phyloP scores from a whole-genome alignment of 768 basidiomycete species.

The Leccinum subgranulosum region DNA sequence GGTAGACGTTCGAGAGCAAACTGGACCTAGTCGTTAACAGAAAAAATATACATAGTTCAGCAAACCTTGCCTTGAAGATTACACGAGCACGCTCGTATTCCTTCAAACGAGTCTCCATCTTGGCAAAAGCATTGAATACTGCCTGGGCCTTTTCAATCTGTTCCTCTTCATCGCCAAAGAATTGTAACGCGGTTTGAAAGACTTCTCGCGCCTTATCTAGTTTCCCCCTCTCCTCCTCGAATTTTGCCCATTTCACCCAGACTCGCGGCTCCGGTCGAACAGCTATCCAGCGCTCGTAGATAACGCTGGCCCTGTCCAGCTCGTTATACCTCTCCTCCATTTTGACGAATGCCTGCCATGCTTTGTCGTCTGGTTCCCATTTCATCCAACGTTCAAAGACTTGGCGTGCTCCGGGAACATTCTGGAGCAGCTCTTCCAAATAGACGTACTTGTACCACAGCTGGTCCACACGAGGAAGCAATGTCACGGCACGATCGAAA shows the following conservation, averaged over 20 bases:
- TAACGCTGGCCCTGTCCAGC: conserved; percentile 83
- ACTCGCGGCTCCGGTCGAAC: conserved; percentile 75
- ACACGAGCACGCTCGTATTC: conserved; percentile 96
- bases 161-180: conserved; percentile 85
- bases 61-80: conserved; percentile 84
- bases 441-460: conserved; percentile 99
- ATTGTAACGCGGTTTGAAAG: conserved; percentile 87
- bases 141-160: conserved; percentile 88
- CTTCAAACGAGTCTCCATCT: conserved; percentile 95
- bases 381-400: conserved; percentile 99
- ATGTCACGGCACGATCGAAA: conserved; percentile 94
- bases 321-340: conserved; percentile 93
- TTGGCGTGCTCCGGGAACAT: conserved; percentile 93
- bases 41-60: background rate
- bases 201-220: conserved; percentile 78
- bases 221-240: conserved; percentile 72
- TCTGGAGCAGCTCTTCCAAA: conserved; percentile 94
- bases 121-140: conserved; percentile 90
- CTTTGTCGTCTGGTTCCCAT: conserved; percentile 99
- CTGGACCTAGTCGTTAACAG: conserved; percentile 37
- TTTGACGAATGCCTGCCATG: conserved; percentile 99
- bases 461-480: conserved; percentile 94
- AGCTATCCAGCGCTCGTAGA: conserved; percentile 90
- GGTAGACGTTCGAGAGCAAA: conserved; percentile 94
- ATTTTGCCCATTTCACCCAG: conserved; percentile 84